Evolutionary conservation across 345 rosid genomes (phyloP).

Genomic region (Excoecaria cochinchinensis): DNA sequence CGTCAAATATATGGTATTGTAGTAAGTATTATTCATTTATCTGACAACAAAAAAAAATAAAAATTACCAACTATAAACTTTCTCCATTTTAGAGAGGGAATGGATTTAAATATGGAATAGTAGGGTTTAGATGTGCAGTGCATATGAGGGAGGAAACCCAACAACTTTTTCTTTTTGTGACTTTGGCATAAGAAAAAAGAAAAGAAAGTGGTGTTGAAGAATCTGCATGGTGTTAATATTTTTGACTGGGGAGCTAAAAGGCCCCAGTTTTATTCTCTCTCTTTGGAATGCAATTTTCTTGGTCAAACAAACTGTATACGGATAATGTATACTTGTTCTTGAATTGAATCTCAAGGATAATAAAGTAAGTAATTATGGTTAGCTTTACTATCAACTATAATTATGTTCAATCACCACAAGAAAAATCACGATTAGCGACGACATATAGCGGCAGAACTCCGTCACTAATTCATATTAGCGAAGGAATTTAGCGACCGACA

Average conservation of each 20-base stretch:
- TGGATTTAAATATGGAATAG: slow-evolving; percentile 35
- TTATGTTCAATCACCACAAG: neutral
- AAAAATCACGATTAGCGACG: too few relatives aligned
- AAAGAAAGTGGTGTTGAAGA: slow-evolving; percentile 12
- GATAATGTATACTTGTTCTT: neutral
- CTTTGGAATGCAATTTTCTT: slow-evolving; percentile 8
- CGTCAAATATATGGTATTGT: too few relatives aligned
- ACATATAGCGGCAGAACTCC: too few relatives aligned
- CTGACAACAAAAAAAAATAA: too few relatives aligned
- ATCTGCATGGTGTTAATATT: neutral
- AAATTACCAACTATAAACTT: too few relatives aligned
- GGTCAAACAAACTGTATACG: slow-evolving; percentile 9
- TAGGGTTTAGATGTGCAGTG: slow-evolving; percentile 18
- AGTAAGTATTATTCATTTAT: too few relatives aligned
- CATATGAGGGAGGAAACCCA: slow-evolving; percentile 15
- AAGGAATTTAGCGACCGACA: too few relatives aligned
- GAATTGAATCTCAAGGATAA: neutral
- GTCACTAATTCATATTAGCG: too few relatives aligned
- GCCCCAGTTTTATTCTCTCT: slow-evolving; percentile 14
- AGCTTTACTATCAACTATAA: neutral
- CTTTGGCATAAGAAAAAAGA: slow-evolving; percentile 17
- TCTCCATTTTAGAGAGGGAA: slow-evolving; percentile 30
- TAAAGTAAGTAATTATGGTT: too few relatives aligned
- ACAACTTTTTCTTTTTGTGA: neutral
- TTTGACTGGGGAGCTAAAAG: slow-evolving; percentile 17